These are phyloP conservation scores for Paracoccidioides lutzii DNA, from an alignment of 2,329 filamentous ascomycete species.

Conservation along the genomic window DNA sequence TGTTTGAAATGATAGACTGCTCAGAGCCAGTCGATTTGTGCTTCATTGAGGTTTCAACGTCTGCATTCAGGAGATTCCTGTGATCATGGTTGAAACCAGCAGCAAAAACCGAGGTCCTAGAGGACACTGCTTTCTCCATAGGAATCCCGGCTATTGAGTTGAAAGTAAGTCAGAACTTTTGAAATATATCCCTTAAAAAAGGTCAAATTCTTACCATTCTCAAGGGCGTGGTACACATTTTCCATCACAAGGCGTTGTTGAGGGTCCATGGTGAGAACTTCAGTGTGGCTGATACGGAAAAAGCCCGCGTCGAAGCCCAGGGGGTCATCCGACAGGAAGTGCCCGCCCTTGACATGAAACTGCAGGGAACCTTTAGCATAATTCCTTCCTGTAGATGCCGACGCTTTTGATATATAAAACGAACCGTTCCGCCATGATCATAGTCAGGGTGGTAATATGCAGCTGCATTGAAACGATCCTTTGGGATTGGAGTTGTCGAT, in stretches of 20 bases:
- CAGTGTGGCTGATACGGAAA: slow-evolving; percentile 7
- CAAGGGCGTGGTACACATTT: slow-evolving; percentile 13
- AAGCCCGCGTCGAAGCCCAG: slow-evolving; percentile 6
- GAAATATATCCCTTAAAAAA: neutral
- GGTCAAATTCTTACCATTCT: slow-evolving; percentile 7
- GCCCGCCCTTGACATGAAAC: slow-evolving; percentile 2
- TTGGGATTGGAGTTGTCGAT: slow-evolving; percentile 23
- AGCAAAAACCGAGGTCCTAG: slow-evolving; percentile 11
- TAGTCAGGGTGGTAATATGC: slow-evolving; percentile 28
- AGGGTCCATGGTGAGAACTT: slow-evolving; percentile 11
- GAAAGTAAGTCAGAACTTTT: neutral
- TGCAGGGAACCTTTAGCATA: neutral
- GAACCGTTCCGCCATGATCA: slow-evolving; percentile 22
- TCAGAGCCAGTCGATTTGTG: slow-evolving; percentile 14
- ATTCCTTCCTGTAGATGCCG: neutral
- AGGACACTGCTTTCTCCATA: slow-evolving; percentile 9
- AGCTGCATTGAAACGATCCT: slow-evolving; percentile 23
- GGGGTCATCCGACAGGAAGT: slow-evolving; percentile 5
- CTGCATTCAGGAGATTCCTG: slow-evolving; percentile 5
- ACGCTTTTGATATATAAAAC: slow-evolving; percentile 2
- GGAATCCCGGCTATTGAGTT: slow-evolving; percentile 10
- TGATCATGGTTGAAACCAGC: slow-evolving; percentile 12
- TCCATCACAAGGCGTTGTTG: slow-evolving; percentile 13
- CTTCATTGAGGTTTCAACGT: slow-evolving; percentile 7
- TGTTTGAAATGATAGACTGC: slow-evolving; percentile 16